Percentiles rank a stretch among this genome's conserved stretches.
These are phyloP conservation scores for Huntiella decipiens DNA, from an alignment of 2,329 filamentous ascomycete species.

Conservation along the genomic window DNA sequence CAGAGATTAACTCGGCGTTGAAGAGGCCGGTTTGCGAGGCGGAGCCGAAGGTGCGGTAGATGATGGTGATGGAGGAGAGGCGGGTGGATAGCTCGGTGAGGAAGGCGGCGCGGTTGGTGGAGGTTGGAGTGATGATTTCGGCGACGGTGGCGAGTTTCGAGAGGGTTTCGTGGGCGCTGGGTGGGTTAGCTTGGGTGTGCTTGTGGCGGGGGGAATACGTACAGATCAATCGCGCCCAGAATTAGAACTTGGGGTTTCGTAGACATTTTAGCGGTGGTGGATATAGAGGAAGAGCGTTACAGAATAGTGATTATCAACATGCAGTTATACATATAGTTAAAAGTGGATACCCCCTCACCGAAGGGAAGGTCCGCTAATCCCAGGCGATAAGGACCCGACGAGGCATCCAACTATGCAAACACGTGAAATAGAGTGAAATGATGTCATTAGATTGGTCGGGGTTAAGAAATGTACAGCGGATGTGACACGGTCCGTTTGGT, in stretches of 20 bases:
- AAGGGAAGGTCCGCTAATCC: no score
- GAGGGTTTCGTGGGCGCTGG: slow-evolving; percentile 47
- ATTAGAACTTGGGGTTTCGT: neutral
- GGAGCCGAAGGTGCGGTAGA: slow-evolving; percentile 54
- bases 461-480: no score
- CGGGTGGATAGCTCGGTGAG: slow-evolving; percentile 48
- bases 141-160: slow-evolving; percentile 39
- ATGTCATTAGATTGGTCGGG: no score
- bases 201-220: neutral
- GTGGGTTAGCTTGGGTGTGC: neutral
- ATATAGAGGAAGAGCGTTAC: no score
- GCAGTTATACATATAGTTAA: no score
- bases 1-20: slow-evolving; percentile 49
- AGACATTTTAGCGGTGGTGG: no score
- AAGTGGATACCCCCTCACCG: no score
- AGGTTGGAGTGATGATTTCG: slow-evolving; percentile 42
- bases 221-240: neutral
- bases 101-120: slow-evolving; percentile 47
- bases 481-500: no score
- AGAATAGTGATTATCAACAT: no score
- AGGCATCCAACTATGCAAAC: no score
- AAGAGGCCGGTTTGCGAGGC: slow-evolving; percentile 45
- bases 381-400: no score
- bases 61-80: slow-evolving; percentile 44
- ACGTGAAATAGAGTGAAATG: no score